These are phyloP conservation scores for Hypoxylon trugodes DNA, from an alignment of 495 filamentous ascomycete genomes.

Conservation along the genomic window DNA sequence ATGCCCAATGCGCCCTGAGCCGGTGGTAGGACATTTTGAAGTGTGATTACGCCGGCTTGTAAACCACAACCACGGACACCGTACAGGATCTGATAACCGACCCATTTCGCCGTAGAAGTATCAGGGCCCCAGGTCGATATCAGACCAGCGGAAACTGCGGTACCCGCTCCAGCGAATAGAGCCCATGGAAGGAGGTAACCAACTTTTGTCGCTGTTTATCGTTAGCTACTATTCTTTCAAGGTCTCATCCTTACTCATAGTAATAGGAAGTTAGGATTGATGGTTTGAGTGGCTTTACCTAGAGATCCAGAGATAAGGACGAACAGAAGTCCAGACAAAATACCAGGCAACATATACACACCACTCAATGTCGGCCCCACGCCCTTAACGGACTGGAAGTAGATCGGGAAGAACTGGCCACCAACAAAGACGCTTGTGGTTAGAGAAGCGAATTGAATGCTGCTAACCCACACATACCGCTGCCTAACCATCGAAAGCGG, in stretches of 20 bases:
- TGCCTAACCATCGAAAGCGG: slow-evolving; percentile 44
- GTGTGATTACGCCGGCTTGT: slow-evolving; percentile 62
- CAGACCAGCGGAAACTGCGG: slow-evolving; percentile 63
- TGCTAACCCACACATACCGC: slow-evolving; percentile 46
- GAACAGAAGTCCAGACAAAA: slow-evolving; percentile 59
- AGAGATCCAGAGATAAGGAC: slow-evolving; percentile 57
- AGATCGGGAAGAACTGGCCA: slow-evolving; percentile 65
- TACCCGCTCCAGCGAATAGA: slow-evolving; percentile 61
- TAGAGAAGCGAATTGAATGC: slow-evolving; percentile 35
- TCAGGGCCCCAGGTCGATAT: slow-evolving; percentile 57
- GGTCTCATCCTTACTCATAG: neutral
- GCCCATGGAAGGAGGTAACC: slow-evolving; percentile 63
- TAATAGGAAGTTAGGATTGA: slow-evolving; percentile 14
- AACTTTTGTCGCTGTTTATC: slow-evolving; percentile 43
- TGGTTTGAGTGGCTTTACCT: slow-evolving; percentile 46
- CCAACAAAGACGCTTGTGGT: slow-evolving; percentile 41
- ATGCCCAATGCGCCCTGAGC: slow-evolving; percentile 58
- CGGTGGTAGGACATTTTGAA: slow-evolving; percentile 59
- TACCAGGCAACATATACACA: slow-evolving; percentile 60
- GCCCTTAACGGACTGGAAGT: slow-evolving; percentile 71
- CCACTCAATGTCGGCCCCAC: slow-evolving; percentile 60
- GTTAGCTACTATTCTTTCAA: slow-evolving; percentile 20
- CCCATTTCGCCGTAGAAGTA: slow-evolving; percentile 61
- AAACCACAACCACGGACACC: slow-evolving; percentile 61
- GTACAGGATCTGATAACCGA: slow-evolving; percentile 67